A percentile compares a stretch with the other conserved stretches of the same genome.
Evolutionary conservation across 179 eudicot species (phyloP).

Genomic region (Actinidia chinensis): DNA sequence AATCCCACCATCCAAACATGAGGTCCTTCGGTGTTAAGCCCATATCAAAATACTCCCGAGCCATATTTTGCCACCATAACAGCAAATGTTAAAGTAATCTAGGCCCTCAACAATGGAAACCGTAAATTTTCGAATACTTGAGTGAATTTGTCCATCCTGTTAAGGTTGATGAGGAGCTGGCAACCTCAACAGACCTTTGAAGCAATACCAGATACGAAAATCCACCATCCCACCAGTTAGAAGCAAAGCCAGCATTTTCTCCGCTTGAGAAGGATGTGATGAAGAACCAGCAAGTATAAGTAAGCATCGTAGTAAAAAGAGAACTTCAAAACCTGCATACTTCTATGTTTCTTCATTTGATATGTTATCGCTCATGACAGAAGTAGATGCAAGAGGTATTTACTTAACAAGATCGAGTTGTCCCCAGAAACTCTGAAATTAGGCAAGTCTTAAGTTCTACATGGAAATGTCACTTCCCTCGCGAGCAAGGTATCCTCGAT

Average conservation of each 20-base stretch:
- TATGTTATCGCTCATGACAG: conserved; percentile 23
- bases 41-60: conserved; percentile 27
- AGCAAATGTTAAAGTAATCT: conserved; percentile 42
- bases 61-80: conserved; percentile 42
- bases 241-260: conserved; percentile 62
- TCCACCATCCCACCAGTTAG: conserved; percentile 63
- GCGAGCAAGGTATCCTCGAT: conserved; percentile 62
- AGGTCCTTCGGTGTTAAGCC: conserved; percentile 56
- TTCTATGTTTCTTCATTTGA: conserved; percentile 75
- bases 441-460: conserved; percentile 65
- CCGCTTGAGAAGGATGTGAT: conserved; percentile 48
- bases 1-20: conserved; percentile 79
- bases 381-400: conserved; percentile 27
- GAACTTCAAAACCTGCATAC: conserved; percentile 62
- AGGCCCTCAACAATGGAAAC: conserved; percentile 43
- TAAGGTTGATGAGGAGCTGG: conserved; percentile 35
- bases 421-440: conserved; percentile 45
- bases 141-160: conserved; percentile 17
- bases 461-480: conserved; percentile 64
- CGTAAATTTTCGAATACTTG: conserved; percentile 36
- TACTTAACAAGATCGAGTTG: conserved; percentile 25
- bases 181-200: conserved; percentile 75
- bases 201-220: conserved; percentile 65
- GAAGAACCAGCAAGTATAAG: conserved; percentile 64
- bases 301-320: conserved; percentile 68